Evolutionary conservation across 345 rosid species (phyloP).

Genomic region (Euphorbia lathyris): DNA sequence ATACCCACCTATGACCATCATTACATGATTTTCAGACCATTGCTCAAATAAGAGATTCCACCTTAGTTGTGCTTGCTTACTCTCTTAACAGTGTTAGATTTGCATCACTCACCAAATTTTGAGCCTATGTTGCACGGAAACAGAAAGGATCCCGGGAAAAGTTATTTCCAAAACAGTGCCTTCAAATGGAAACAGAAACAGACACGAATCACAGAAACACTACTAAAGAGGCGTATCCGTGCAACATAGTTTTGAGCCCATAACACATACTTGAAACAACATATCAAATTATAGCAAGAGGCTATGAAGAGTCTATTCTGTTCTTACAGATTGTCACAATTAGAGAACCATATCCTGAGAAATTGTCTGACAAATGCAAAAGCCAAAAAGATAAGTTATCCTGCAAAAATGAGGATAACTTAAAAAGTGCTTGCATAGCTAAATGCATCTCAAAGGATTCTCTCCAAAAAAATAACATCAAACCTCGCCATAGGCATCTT

Average conservation of each 20-base stretch:
- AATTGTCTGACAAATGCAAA: neutral
- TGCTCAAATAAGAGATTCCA: neutral
- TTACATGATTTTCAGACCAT: neutral
- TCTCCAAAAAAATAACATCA: neutral
- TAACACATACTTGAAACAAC: neutral
- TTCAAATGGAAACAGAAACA: too few species aligned
- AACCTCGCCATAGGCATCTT: neutral
- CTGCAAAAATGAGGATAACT: neutral
- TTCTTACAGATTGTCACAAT: neutral
- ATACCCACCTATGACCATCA: neutral
- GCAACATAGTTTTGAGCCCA: too few species aligned
- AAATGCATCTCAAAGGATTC: neutral
- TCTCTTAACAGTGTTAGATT: neutral
- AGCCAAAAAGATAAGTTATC: neutral
- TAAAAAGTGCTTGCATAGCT: neutral
- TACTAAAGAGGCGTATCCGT: too few species aligned
- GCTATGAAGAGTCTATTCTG: neutral
- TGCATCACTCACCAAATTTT: neutral
- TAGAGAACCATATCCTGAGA: neutral
- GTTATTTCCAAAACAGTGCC: too few species aligned
- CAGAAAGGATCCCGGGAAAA: too few species aligned
- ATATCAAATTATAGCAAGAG: neutral
- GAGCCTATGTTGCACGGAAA: neutral
- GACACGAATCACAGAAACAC: too few species aligned
- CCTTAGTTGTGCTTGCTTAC: neutral